Evolutionary conservation across 441 rosid species (phyloP), one percentile per base, ranked within the genome.

Genomic region (Breynia disticha): DNA sequence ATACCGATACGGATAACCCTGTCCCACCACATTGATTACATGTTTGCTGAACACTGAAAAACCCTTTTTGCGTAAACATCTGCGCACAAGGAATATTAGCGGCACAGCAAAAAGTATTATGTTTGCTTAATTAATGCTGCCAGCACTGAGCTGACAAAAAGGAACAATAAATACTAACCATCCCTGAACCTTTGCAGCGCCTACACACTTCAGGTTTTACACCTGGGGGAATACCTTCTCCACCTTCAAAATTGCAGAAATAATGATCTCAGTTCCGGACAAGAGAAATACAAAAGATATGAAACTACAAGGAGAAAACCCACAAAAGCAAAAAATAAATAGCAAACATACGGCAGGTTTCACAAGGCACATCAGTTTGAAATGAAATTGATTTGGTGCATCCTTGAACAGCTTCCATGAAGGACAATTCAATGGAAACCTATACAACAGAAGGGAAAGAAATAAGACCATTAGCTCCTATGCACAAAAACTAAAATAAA

Each of bases 391-490:
- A 74, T 81, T 90, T 94, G 66, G 74, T 67, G 76, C 97, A 90
- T 65, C 97, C 99, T 61, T 86, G 97, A 66, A 94, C 95, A 59
- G 97, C 99, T 79, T 94, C 99, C 99, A 94, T 94, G 74, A 94
- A 94, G 48, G 99, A 94, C 50, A 94, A 66, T 66, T 94, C 97
- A 56, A 94, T 50, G 22, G 87, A 59, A 71, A 81, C 89, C 99
- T 94, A 65, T 21, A 19, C 41, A 63, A 53, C 64, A 64, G 39
- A 67, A 42, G 14, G 11, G 28, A 42, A 37, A 54, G 24, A 22
- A 64, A 35, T 48, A 52, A 47, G 48, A 54, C 46, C 11, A 20
- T 14, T 21, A 21, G 49, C 44, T 28, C 3, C 35, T 28, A 2
- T 28, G 5, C 35, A 28, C 35, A 28, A 28, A 28, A 28, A 4